phyloP scores from a whole-genome alignment of 1,284 basidiomycete species.

The Ustilago curta region DNA sequence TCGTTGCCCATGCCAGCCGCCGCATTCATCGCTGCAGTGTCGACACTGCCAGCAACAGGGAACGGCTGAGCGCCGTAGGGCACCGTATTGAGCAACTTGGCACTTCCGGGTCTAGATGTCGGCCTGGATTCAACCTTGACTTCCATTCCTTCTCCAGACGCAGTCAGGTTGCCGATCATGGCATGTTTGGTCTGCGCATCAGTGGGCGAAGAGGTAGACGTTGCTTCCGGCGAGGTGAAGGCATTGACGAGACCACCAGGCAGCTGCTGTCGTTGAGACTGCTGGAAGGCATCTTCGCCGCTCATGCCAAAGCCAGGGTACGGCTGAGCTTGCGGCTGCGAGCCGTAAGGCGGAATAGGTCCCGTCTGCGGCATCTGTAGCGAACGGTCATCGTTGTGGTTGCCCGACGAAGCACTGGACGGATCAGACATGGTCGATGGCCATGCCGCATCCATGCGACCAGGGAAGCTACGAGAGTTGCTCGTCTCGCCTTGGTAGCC shows the following conservation, averaged over 20 bases:
- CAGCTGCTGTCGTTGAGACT: conserved; percentile 28
- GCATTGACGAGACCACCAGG: conserved; percentile 41
- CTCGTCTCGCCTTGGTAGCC: conserved; percentile 18
- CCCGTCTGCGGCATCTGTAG: conserved; percentile 11
- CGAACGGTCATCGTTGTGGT: conserved; percentile 15
- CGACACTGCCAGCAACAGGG: conserved; percentile 8
- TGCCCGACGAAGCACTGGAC: background rate
- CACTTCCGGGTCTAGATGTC: conserved; percentile 26
- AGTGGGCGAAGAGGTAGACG: conserved; percentile 25
- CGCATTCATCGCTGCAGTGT: conserved; percentile 1
- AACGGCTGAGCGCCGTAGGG: conserved; percentile 25
- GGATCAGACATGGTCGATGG: conserved; percentile 13
- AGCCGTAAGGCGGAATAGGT: conserved; percentile 11
- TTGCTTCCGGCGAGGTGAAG: conserved; percentile 32
- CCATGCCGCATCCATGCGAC: conserved; percentile 23
- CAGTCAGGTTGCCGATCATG: conserved; percentile 7
- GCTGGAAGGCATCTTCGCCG: conserved; percentile 24
- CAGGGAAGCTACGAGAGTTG: conserved; percentile 24
- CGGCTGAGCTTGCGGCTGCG: conserved; percentile 22
- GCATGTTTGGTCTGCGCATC: conserved; percentile 15
- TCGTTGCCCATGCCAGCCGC: conserved; percentile 12
- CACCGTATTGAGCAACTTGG: conserved; percentile 16
- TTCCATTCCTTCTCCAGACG: conserved; percentile 6
- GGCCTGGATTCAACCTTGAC: conserved; percentile 16
- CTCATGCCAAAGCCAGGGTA: conserved; percentile 22